phyloP scores from a whole-genome alignment of 2,329 filamentous ascomycete genomes.

The Hymenoscyphus repandus region DNA sequence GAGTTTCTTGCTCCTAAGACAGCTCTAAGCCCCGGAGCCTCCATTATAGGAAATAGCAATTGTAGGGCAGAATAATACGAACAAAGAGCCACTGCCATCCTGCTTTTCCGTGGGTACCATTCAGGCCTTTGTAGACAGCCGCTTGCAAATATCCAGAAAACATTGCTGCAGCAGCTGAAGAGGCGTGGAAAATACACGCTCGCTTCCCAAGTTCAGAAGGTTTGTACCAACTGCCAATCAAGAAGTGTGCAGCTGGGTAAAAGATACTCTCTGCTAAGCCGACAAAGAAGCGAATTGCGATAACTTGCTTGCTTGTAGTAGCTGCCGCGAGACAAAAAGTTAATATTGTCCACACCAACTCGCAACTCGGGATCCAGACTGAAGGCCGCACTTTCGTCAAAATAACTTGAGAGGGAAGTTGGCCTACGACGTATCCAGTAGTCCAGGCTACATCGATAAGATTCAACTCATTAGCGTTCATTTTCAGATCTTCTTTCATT shows the following conservation, averaged over 20 bases:
- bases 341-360: conserved; percentile 33
- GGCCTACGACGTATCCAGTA: conserved; percentile 53
- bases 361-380: conserved; percentile 39
- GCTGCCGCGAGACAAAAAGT: conserved; percentile 36
- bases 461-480: conserved; percentile 36
- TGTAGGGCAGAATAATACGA: no score
- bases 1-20: no score
- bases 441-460: conserved; percentile 39
- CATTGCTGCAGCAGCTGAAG: conserved; percentile 36
- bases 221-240: conserved; percentile 41
- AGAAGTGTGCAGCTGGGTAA: conserved; percentile 25
- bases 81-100: conserved; percentile 45
- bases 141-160: conserved; percentile 41
- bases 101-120: conserved; percentile 33
- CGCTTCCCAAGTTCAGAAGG: conserved; percentile 39
- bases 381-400: conserved; percentile 38
- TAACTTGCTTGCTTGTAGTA: conserved; percentile 30
- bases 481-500: conserved; percentile 41
- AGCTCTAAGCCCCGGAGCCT: no score
- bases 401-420: conserved; percentile 36
- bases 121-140: conserved; percentile 36
- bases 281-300: conserved; percentile 40
- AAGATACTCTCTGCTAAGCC: conserved; percentile 30
- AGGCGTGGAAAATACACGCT: conserved; percentile 38
- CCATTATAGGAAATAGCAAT: no score